These are phyloP conservation scores for Microcyclosporella mali DNA, from an alignment of 2,329 filamentous ascomycete genomes.

Conservation along the genomic window DNA sequence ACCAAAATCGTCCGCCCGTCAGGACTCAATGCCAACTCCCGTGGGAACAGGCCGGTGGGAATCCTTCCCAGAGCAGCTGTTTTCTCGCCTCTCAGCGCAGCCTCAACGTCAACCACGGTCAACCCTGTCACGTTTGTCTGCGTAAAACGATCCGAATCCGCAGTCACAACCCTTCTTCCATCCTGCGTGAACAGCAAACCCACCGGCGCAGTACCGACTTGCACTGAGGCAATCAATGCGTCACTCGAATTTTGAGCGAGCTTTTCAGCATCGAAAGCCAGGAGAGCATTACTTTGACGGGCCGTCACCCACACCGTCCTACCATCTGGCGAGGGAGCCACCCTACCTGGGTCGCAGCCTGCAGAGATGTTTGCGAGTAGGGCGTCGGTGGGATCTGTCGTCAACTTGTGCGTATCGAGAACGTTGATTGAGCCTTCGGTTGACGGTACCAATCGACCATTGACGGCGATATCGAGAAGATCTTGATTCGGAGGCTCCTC, in stretches of 20 bases:
- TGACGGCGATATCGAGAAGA: too few species aligned
- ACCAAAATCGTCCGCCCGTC: neutral
- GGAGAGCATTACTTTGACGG: slow-evolving; percentile 1
- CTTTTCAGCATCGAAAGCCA: neutral
- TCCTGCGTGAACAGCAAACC: neutral
- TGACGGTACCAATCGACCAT: too few species aligned
- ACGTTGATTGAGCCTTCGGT: neutral
- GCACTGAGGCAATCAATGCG: neutral
- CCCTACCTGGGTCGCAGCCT: neutral
- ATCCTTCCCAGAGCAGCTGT: neutral
- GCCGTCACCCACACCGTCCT: neutral
- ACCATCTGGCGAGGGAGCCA: neutral
- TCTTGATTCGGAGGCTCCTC: too few species aligned
- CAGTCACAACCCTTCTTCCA: neutral
- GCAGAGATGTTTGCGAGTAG: neutral
- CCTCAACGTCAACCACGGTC: neutral
- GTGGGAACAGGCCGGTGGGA: neutral
- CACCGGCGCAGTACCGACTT: neutral
- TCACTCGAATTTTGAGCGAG: neutral
- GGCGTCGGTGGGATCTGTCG: neutral
- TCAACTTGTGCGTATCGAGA: neutral
- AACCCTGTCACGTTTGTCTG: neutral
- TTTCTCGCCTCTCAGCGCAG: neutral
- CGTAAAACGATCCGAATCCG: neutral
- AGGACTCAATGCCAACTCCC: neutral